Evolutionary conservation across 495 filamentous ascomycete species (phyloP), one percentile per base, ranked within the genome.

Genomic region (Articulospora tetracladia): DNA sequence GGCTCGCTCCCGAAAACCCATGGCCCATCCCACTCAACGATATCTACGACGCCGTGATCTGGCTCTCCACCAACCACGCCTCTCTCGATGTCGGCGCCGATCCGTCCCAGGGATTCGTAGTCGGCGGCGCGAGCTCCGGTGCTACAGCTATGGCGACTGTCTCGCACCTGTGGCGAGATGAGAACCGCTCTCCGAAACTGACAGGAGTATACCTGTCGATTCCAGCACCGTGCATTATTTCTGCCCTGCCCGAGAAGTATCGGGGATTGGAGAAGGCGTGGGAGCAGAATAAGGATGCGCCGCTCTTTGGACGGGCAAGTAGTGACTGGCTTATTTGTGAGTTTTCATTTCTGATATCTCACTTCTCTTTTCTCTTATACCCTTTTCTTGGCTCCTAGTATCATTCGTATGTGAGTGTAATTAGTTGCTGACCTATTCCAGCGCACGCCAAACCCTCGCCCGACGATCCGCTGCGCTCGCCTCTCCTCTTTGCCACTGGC

Each of bases 1-100:
- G 77, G 24, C 68, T 77, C 1, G 74, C 74, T 1, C 78, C 79
- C 0, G 77, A 80, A 49, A 51, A 76, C 53, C 62, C 68, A 13
- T 83, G 76, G 54, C 79, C 79, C 1, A 68, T 68, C 1, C 66
- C 73, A 25, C 62, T 72, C 8, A 59, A 81, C 23, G 80, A 83
- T 64, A 67, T 71, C 53, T 81, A 74, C 71, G 78, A 81, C 63
- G 73, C 72, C 8, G 59, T 79, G 50, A 67, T 73, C 61, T 80
- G 80, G 79, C 69, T 66, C 4, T 4, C 30, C 4, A 13, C 30
- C 30, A 32, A 32, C 30, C 10, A 20, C 25, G 15, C 22, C 23
- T 32, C 51, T 28, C 8, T 28, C 27, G 62, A 64, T 8, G 64
- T 75, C 3, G 68, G 65, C 15, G 70, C 73, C n/a, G 68, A 74